Evolutionary conservation across 495 filamentous ascomycete genomes (phyloP).

Genomic region (Chaetomium fimeti): DNA sequence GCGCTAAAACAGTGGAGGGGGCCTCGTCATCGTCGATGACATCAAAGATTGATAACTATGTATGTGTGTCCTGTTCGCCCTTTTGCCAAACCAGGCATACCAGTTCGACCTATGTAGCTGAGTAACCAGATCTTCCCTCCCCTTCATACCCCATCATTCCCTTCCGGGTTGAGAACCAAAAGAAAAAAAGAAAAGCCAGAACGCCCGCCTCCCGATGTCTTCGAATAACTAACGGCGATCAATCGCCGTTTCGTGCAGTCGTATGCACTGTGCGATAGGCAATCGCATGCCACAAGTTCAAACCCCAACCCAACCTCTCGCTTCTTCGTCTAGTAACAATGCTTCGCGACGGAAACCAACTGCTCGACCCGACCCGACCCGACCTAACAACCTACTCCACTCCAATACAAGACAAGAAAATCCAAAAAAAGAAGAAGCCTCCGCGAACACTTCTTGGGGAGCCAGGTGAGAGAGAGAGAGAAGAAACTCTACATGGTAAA

Average conservation of each 20-base stretch:
- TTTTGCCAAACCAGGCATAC: too few relatives aligned
- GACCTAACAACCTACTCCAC: not conserved
- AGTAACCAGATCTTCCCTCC: too few relatives aligned
- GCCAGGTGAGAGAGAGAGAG: not conserved
- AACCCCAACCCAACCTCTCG: not conserved
- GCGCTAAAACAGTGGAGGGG: not conserved
- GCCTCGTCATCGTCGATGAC: constrained; percentile 3
- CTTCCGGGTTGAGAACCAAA: not conserved
- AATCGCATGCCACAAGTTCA: not conserved
- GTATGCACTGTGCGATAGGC: not conserved
- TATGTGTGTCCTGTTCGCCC: not conserved
- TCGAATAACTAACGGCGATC: not conserved
- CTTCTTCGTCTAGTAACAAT: not conserved
- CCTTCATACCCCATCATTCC: not conserved
- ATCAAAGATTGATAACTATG: not conserved
- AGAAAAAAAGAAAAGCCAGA: not conserved
- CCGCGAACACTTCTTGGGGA: not conserved
- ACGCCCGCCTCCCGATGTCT: not conserved
- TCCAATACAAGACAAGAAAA: not conserved
- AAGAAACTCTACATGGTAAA: constrained; percentile 43
- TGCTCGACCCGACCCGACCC: not conserved
- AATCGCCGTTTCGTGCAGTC: not conserved
- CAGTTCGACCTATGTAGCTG: too few relatives aligned
- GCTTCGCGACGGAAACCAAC: not conserved
- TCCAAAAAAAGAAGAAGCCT: constrained; percentile 6